phyloP scores from a whole-genome alignment of 495 filamentous ascomycete species.

The Choiromyces venosus region DNA sequence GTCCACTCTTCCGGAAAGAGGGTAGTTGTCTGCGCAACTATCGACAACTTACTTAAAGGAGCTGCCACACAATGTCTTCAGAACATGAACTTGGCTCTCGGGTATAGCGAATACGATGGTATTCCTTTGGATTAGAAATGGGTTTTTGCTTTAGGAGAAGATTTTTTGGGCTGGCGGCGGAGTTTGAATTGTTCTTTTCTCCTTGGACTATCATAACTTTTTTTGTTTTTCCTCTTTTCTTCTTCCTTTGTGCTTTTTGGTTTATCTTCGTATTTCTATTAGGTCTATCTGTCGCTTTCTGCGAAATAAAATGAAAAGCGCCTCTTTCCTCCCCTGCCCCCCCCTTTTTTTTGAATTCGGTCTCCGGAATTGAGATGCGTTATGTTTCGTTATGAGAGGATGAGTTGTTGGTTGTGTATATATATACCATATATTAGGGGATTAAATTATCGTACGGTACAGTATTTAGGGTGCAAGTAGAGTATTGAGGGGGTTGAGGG shows the following conservation, averaged over 20 bases:
- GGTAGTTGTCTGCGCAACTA: constrained; percentile 92
- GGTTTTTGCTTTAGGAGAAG: neutral
- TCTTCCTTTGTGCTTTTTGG: neutral
- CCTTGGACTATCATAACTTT: constrained; percentile 4
- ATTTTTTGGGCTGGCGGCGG: neutral
- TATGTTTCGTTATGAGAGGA: constrained; percentile 2
- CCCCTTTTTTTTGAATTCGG: constrained; percentile 1
- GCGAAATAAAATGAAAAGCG: constrained; percentile 37
- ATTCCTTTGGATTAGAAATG: constrained; percentile 61
- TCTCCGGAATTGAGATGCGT: neutral
- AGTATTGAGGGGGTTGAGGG: neutral
- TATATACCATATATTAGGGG: constrained; percentile 18
- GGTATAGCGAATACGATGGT: constrained; percentile 88
- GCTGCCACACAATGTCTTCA: constrained; percentile 94
- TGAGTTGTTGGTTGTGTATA: constrained; percentile 9
- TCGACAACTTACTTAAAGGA: constrained; percentile 95
- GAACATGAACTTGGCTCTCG: constrained; percentile 95
- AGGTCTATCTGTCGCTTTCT: constrained; percentile 15
- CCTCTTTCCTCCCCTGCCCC: no score
- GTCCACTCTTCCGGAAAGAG: constrained; percentile 83
- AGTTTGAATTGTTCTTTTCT: constrained; percentile 10
- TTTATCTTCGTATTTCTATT: constrained; percentile 5
- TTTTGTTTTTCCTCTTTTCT: neutral
- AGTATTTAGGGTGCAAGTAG: no score
- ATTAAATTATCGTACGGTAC: constrained; percentile 4